These are phyloP conservation scores for Rhizopogon vinicolor DNA, from an alignment of 768 basidiomycete species.

Conservation along the genomic window DNA sequence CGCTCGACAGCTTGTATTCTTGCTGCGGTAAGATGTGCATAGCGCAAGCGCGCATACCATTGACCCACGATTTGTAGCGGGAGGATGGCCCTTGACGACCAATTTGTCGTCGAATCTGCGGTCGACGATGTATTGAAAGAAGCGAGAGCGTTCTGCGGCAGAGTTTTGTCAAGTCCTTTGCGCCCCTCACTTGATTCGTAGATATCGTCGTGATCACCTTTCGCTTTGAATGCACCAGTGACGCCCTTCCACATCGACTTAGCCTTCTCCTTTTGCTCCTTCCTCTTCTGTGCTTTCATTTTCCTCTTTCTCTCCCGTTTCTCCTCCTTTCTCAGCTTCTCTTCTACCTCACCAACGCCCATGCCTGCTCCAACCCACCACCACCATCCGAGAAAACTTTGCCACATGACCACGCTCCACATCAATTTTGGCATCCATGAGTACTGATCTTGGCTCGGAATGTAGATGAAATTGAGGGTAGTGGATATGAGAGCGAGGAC, in stretches of 20 bases:
- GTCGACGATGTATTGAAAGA: conserved; percentile 1
- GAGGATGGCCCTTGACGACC: neutral
- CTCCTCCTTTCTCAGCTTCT: conserved; percentile 49
- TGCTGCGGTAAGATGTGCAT: conserved; percentile 68
- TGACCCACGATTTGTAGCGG: conserved; percentile 35
- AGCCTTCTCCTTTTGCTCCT: conserved; percentile 47
- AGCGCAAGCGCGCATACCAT: conserved; percentile 58
- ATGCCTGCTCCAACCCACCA: conserved; percentile 98
- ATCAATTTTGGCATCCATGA: conserved; percentile 89
- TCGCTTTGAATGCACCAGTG: conserved; percentile 40
- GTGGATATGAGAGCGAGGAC: conserved; percentile 79
- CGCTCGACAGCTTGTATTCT: conserved; percentile 68
- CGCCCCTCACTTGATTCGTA: neutral
- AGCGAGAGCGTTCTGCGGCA: conserved; percentile 8
- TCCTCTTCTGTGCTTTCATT: conserved; percentile 42
- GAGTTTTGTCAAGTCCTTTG: neutral
- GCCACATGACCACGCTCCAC: conserved; percentile 94
- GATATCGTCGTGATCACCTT: neutral
- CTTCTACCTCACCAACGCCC: conserved; percentile 68
- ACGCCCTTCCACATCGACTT: conserved; percentile 57
- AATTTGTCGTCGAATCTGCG: neutral
- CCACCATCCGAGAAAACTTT: conserved; percentile 97
- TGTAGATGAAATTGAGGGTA: conserved; percentile 83
- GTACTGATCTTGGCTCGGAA: conserved; percentile 78
- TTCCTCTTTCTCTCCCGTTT: conserved; percentile 48